phyloP scores from a whole-genome alignment of 306 rosid species.

The Glycine soja region DNA sequence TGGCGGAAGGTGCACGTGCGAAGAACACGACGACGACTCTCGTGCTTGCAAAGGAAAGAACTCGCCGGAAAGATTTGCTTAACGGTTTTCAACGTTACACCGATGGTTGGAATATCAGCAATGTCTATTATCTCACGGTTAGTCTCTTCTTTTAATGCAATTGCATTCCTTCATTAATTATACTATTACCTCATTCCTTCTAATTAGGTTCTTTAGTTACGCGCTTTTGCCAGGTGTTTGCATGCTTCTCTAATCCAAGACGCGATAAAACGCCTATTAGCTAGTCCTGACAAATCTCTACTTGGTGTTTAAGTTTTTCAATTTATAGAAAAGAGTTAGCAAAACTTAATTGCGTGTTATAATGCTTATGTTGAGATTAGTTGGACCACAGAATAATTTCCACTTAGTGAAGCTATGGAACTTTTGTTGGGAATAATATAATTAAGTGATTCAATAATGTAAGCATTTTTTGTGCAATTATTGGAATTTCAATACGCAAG shows the following conservation, averaged over 20 bases:
- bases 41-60: conserved; percentile 64
- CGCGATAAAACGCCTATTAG: not conserved
- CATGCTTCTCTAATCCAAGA: not conserved
- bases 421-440: no score
- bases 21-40: conserved; percentile 52
- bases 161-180: not conserved
- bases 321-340: not conserved
- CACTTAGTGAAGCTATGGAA: no score
- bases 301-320: not conserved
- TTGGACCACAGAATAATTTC: no score
- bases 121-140: conserved; percentile 62
- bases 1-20: conserved; percentile 16
- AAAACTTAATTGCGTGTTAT: no score
- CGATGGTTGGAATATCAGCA: conserved; percentile 86
- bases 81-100: conserved; percentile 55
- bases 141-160: not conserved
- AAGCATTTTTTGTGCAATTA: no score
- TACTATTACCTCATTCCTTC: no score
- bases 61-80: conserved; percentile 64
- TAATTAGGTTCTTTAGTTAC: no score
- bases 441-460: no score
- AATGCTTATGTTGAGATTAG: no score
- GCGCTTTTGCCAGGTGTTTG: not conserved
- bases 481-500: no score
- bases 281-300: not conserved